Evolutionary conservation across 352 stramenopile species (phyloP), one percentile per base, ranked within the genome.

Genomic region (Stephanocyclus meneghinianus): DNA sequence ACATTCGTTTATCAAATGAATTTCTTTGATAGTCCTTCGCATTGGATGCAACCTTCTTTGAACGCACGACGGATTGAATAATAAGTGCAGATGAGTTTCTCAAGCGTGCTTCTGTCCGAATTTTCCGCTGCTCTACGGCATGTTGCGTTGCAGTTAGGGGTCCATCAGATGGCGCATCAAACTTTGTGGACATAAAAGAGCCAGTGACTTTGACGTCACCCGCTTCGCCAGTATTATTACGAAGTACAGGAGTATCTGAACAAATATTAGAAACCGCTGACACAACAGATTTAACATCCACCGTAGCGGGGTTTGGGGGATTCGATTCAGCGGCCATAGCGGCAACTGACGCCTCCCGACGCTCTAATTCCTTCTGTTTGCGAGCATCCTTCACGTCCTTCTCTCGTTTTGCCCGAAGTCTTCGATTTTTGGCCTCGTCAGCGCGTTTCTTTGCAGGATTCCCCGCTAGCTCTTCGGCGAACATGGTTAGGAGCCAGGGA

Each of bases 401-500:
- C 44, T 84, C 70, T 35, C 81, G 45, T 40, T 90, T 90, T 15
- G 88, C 47, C 51, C 86, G 74, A 55, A 81, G 56, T 18, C 87
- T 71, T 63, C 85, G 74, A 51, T 60, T 57, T 72, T 76, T 79
- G 51, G 85, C 82, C 40, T 90, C 85, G 40, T 90, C 83, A 55
- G 87, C 83, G 13, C 84, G 47, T 57, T 89, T 88, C 53, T 81
- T 84, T 44, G 61, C 82, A 2, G 85, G 71, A 68, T 91, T 92
- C 15, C 84, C 81, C 66, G 71, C 60, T 51, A 90, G 55, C 55
- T 92, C 87, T 56, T 92, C 87, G 4, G 87, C 65, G 80, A 92
- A 92, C 87, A 92, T 92, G 32, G 45, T 76, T 95, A 95, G 29
- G 93, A 53, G 45, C 21, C 21, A 26, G 21, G 21, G 21, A 26